Base-by-base conservation (phyloP, 73 alveolate species). In the Loxodes magnus region DNA sequence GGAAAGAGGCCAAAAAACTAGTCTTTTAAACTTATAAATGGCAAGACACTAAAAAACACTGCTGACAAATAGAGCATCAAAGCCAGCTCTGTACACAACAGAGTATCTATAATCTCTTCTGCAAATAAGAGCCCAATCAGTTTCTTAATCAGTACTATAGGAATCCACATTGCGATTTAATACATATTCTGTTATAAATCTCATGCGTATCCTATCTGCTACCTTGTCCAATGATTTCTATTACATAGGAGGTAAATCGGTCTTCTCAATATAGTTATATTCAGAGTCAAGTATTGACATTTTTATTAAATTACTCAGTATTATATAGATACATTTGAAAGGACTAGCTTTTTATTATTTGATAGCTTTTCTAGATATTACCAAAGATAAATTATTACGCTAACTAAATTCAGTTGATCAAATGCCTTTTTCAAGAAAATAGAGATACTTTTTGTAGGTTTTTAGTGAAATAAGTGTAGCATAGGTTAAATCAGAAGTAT, bases 41-140 rank as follows among this genome's bases (percentile, higher is more conserved):
- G 27, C 26, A 20, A 46, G 17, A 24, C 9, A 9, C 27, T 7
- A 23, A 7, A 17, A 10, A 10, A 1, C 21, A 12, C 34, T 16
- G 15, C 59, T 17, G 1, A 33, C 43, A 33, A 33, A 33, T 16
- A 33, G 10, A 1, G 20, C 43, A 33, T 33, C 43, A 16, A 33
- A 33, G 14, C 10, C 10, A 16, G 43, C 10, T 33, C 43, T 33
- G 10, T n/a, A 33, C 10, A n/a, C 14, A 33, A 33, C 43, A 0
- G 43, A 12, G 39, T 10, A 46, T 1, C 19, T 17, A 15, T 75
- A 69, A 64, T 83, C 96, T 67, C 90, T 79, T 51, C 78, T 71
- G 33, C 78, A 88, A 24, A 83, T 58, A 53, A 73, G 79, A 29
- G 86, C 79, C 96, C 96, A 83, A 50, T 83, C 96, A 53, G 80